These are phyloP conservation scores for Irpex sp. DNA, from an alignment of 1,284 basidiomycete species.

Conservation along the genomic window DNA sequence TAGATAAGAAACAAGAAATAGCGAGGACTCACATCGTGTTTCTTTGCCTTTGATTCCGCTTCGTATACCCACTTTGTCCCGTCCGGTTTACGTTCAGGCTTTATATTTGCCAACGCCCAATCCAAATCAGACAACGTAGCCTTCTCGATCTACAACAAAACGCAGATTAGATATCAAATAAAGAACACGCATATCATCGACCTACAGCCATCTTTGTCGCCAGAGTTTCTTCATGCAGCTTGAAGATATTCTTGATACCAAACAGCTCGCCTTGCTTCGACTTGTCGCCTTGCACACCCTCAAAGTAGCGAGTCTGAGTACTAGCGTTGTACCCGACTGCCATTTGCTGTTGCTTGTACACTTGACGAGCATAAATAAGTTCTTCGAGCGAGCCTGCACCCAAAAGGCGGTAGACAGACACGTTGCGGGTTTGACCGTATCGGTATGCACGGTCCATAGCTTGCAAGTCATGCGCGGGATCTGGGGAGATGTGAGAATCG, in stretches of 20 bases:
- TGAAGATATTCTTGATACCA: conserved; percentile 80
- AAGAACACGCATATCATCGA: background rate
- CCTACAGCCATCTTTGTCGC: conserved; percentile 71
- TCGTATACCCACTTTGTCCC: conserved; percentile 42
- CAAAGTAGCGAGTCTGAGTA: conserved; percentile 74
- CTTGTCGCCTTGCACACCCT: conserved; percentile 77
- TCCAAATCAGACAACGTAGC: conserved; percentile 69
- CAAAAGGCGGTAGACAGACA: conserved; percentile 80
- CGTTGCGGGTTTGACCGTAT: conserved; percentile 85
- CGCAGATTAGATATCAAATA: no score
- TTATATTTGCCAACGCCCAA: conserved; percentile 72
- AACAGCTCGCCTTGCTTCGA: conserved; percentile 77
- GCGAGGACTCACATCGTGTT: conserved; percentile 48
- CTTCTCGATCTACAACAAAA: conserved; percentile 58
- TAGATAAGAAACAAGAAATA: background rate
- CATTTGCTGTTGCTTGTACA: conserved; percentile 91
- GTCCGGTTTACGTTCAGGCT: conserved; percentile 27
- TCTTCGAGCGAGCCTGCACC: conserved; percentile 87
- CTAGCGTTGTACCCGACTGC: conserved; percentile 82
- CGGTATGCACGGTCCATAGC: conserved; percentile 89
- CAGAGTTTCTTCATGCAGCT: conserved; percentile 67
- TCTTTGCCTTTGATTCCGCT: conserved; percentile 44
- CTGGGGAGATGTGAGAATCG: conserved; percentile 20
- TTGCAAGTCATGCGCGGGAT: conserved; percentile 84
- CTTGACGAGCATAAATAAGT: conserved; percentile 79